These are phyloP conservation scores for Diplodia corticola DNA, from an alignment of 2,329 filamentous ascomycete genomes.

Conservation along the genomic window DNA sequence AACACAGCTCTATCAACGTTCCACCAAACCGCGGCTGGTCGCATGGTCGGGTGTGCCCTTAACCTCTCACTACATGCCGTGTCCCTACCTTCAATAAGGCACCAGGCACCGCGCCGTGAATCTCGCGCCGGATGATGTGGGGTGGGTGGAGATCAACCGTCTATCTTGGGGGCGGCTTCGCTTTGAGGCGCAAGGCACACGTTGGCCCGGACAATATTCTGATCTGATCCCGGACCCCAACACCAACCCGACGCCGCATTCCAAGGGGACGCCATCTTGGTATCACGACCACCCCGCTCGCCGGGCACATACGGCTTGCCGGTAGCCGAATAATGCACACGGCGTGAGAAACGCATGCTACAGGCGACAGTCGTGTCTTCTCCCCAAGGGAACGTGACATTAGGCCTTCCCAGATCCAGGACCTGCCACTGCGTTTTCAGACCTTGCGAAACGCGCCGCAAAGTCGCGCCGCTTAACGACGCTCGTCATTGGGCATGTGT, in stretches of 20 bases:
- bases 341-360: background rate
- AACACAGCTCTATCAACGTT: background rate
- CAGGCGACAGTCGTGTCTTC: background rate
- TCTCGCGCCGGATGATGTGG: background rate
- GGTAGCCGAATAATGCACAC: background rate
- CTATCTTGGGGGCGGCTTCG: background rate
- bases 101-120: background rate
- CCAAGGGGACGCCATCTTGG: background rate
- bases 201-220: background rate
- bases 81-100: background rate
- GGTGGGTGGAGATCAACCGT: background rate
- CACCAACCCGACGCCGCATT: constrained; percentile 14
- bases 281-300: background rate
- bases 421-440: background rate
- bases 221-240: constrained; percentile 5
- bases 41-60: background rate
- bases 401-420: background rate
- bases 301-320: background rate
- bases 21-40: background rate
- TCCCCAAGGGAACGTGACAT: background rate
- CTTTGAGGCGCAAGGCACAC: background rate
- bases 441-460: background rate
- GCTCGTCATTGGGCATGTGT: background rate
- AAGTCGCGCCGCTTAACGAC: background rate
- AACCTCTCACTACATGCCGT: background rate